phyloP scores from a whole-genome alignment of 148 eudicot species.

The Amaranthus palmeri region DNA sequence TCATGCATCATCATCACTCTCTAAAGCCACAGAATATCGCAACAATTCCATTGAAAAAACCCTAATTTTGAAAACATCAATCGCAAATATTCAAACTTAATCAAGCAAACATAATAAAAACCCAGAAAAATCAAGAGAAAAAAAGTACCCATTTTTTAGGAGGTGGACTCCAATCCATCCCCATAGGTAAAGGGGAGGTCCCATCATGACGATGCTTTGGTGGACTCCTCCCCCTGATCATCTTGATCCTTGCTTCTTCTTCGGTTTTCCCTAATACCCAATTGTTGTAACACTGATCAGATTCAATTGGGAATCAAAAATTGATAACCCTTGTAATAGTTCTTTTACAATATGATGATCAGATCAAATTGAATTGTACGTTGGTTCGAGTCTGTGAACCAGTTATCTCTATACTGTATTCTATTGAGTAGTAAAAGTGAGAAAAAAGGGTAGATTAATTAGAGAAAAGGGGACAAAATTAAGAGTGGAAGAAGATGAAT shows the following conservation, averaged over 20 bases:
- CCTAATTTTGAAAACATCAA: neutral
- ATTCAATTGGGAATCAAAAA: slow-evolving; percentile 9
- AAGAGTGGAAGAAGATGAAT: too few relatives aligned
- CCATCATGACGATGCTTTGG: slow-evolving; percentile 98
- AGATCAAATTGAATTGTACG: too few relatives aligned
- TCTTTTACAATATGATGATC: neutral
- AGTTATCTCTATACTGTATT: too few relatives aligned
- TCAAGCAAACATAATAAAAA: neutral
- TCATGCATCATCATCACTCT: neutral
- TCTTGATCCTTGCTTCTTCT: neutral
- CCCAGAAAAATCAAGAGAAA: neutral
- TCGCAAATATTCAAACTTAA: neutral
- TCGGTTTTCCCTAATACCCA: neutral
- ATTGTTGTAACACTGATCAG: neutral
- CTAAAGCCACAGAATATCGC: neutral
- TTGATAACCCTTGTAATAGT: neutral
- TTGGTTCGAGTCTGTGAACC: too few relatives aligned
- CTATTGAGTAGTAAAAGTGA: too few relatives aligned
- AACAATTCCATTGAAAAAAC: neutral
- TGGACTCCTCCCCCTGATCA: slow-evolving; percentile 56
- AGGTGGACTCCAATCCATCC: slow-evolving; percentile 99
- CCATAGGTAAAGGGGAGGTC: slow-evolving; percentile 88
- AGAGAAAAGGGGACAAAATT: too few relatives aligned
- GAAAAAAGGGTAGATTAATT: too few relatives aligned
- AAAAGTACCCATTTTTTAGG: slow-evolving; percentile 69